These are phyloP conservation scores for Lachnellula cervina DNA, from an alignment of 2,329 filamentous ascomycete genomes.

Conservation along the genomic window DNA sequence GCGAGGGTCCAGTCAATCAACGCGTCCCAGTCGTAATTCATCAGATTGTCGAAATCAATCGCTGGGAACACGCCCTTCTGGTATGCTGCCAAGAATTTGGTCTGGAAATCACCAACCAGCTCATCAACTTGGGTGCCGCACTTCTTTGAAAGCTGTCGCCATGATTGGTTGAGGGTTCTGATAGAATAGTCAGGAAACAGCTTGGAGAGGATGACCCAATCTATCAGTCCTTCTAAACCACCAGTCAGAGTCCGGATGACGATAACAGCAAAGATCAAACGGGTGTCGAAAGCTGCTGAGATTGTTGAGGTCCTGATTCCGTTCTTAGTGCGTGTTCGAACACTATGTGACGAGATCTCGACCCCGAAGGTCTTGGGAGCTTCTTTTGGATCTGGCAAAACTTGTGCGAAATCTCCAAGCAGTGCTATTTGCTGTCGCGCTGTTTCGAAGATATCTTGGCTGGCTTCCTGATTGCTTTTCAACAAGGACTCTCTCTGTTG, in stretches of 20 bases:
- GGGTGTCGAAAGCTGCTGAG: slow-evolving; percentile 39
- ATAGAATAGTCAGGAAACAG: slow-evolving; percentile 51
- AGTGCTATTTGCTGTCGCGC: slow-evolving; percentile 21
- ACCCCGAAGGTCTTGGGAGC: slow-evolving; percentile 18
- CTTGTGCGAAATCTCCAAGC: slow-evolving; percentile 23
- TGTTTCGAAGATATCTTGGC: slow-evolving; percentile 11
- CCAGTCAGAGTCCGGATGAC: slow-evolving; percentile 54
- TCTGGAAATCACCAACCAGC: slow-evolving; percentile 59
- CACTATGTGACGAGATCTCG: slow-evolving; percentile 11
- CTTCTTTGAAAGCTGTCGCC: slow-evolving; percentile 48
- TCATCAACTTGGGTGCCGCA: slow-evolving; percentile 50
- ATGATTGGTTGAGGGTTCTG: slow-evolving; percentile 49
- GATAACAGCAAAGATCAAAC: slow-evolving; percentile 53
- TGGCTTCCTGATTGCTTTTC: not conserved
- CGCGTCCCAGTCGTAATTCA: slow-evolving; percentile 62
- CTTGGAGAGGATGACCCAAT: slow-evolving; percentile 55
- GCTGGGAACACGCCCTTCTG: slow-evolving; percentile 54
- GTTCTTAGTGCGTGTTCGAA: slow-evolving; percentile 14
- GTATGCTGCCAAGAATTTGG: slow-evolving; percentile 62
- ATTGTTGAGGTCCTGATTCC: slow-evolving; percentile 30
- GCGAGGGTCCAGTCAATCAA: slow-evolving; percentile 63
- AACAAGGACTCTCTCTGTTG: not conserved
- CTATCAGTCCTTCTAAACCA: slow-evolving; percentile 53
- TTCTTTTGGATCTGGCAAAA: slow-evolving; percentile 15
- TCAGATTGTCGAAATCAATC: slow-evolving; percentile 58